phyloP scores from a whole-genome alignment of 2,329 filamentous ascomycete genomes.

The Didymellaceae sp. region DNA sequence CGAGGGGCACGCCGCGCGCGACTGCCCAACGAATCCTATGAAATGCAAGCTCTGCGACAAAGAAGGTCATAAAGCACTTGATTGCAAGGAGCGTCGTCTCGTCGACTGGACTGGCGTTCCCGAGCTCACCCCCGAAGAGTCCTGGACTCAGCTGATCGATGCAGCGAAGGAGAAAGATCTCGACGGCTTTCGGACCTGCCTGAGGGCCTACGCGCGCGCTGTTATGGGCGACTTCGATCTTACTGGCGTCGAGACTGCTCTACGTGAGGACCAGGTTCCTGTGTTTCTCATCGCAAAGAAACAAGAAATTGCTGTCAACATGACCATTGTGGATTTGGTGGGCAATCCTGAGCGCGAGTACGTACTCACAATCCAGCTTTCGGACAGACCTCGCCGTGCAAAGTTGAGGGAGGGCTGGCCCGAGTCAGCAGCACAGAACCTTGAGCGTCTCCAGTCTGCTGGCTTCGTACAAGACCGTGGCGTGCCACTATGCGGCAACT shows the following conservation, averaged over 20 bases:
- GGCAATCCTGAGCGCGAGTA: conserved; percentile 68
- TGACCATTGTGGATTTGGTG: conserved; percentile 60
- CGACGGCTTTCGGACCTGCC: conserved; percentile 54
- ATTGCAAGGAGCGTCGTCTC: conserved; percentile 54
- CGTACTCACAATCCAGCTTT: conserved; percentile 68
- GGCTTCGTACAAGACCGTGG: conserved; percentile 68
- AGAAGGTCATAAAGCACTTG: conserved; percentile 55
- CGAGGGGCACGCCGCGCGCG: conserved; percentile 63
- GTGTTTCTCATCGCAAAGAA: conserved; percentile 62
- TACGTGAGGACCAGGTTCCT: conserved; percentile 56
- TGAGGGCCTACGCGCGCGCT: conserved; percentile 60
- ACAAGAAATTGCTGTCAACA: conserved; percentile 51
- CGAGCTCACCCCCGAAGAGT: conserved; percentile 56
- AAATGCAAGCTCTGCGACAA: conserved; percentile 62
- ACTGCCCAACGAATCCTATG: conserved; percentile 67
- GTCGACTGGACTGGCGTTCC: conserved; percentile 50
- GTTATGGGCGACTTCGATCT: conserved; percentile 48
- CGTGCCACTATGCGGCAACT: conserved; percentile 68
- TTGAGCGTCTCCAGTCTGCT: conserved; percentile 68
- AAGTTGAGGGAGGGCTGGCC: conserved; percentile 67
- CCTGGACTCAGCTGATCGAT: conserved; percentile 58
- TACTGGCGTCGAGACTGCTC: conserved; percentile 57
- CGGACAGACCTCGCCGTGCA: conserved; percentile 59
- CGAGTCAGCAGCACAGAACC: conserved; percentile 63
- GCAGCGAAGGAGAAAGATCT: conserved; percentile 59